Base-by-base conservation (phyloP, 1,139 yeast genomes). In the Nakaseomyces uthaithaninus region DNA sequence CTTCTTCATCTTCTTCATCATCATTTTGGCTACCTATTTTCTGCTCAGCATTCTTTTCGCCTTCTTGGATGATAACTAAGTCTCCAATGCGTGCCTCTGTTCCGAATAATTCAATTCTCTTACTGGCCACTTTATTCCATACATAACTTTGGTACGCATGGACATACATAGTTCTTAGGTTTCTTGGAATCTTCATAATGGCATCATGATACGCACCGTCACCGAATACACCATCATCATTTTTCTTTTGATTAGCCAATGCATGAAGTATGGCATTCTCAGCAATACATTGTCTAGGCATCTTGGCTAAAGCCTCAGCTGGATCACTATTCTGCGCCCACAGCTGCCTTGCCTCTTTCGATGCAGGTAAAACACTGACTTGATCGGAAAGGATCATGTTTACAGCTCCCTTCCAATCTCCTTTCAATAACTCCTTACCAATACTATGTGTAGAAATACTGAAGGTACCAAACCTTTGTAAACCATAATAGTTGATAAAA, bases 381-480 rank as follows among this genome's bases (percentile, higher is more conserved):
- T 89, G 97, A 45, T 89, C 94, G 3, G 91, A 73, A 42, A 93
- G 67, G 44, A 91, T 73, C 44, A 87, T 65, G 39, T 84, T 83
- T 3, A 72, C 91, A 2, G 93, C 95, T 10, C 69, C 72, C 53
- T 80, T 74, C 89, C 94, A 91, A 42, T 89, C 78, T 33, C 75
- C 77, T 40, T 75, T 70, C 39, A 91, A 66, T 24, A 91, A 67
- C 45, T 72, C 73, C 45, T 75, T 75, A 38, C 99, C 99, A 40
- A 87, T 71, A 25, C 72, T 74, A 62, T 91, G 96, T 0, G 98
- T 89, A 1, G 97, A 85, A 22, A 86, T 71, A 7, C 95, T 83
- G 55, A 87, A 91, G 0, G 98, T 87, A 24, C 99, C 99, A 60
- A 91, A 91, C 57, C 99, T 69, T 67, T 91, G 99, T 93, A 91